phyloP scores from a whole-genome alignment of 2,329 filamentous ascomycete species.

The Akanthomyces lecanii region DNA sequence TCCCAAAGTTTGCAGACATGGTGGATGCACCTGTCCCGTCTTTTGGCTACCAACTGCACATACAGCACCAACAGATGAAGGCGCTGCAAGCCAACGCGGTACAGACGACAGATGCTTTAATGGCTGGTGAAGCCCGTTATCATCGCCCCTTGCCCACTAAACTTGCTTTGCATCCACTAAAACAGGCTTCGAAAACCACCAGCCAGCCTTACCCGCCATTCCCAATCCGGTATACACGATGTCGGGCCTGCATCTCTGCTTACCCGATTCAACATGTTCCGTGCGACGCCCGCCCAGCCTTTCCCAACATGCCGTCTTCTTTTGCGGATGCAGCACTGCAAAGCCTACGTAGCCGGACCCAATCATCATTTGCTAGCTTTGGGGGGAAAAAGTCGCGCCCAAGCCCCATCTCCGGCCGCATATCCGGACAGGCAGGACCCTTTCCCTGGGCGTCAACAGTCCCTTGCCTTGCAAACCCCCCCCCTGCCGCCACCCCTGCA shows the following conservation, averaged over 20 bases:
- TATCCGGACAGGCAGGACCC: conserved; percentile 11
- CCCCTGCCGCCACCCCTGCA: background rate
- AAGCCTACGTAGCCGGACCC: background rate
- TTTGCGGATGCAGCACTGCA: background rate
- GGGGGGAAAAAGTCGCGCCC: background rate
- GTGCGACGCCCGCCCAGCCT: background rate
- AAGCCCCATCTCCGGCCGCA: conserved; percentile 10
- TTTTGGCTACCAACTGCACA: too few species aligned
- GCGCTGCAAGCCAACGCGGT: too few species aligned
- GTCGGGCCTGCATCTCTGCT: conserved; percentile 2
- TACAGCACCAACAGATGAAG: too few species aligned
- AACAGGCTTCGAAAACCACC: background rate
- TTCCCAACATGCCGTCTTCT: background rate
- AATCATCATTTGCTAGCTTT: background rate
- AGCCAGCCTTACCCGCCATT: background rate
- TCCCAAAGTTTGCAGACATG: too few species aligned
- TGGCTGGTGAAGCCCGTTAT: too few species aligned
- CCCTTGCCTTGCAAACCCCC: background rate
- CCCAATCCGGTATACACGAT: conserved; percentile 1
- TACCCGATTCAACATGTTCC: conserved; percentile 2
- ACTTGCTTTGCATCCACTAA: background rate
- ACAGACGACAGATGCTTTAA: too few species aligned
- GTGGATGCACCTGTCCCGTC: too few species aligned
- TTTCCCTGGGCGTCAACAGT: background rate
- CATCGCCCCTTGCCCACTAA: too few species aligned